Evolutionary conservation across 148 eudicot genomes (phyloP), one percentile per base, ranked within the genome.

Genomic region (Suaeda aralocaspica): DNA sequence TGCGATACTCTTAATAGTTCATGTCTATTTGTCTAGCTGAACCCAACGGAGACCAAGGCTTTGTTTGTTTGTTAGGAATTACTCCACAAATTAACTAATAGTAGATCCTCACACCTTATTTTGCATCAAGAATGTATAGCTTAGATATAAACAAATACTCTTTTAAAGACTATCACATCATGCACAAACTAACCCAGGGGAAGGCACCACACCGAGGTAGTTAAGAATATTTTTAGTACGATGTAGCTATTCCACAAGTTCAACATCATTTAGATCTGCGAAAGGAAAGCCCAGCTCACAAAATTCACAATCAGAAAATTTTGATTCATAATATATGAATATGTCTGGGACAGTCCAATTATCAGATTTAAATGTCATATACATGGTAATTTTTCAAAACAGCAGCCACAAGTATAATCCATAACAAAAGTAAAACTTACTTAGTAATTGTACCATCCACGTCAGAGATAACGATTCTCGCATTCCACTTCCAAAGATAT

Each of bases 401-500:
- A 31, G 19, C 12, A 9, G 30, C 44, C 46, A 15, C 15, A 45
- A 64, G 16, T 12, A 50, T 41, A 76, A 16, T 64, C 11, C 41
- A 71, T 51, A 53, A 71, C 26, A 31, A 68, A n/a, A 41, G 66
- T 52, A 64, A 41, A 36, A 34, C 87, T 81, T 84, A 94, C 99
- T 85, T 94, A 67, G 99, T 94, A 39, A 94, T 94, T 30, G 99
- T 94, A 53, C 99, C 99, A 77, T 94, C 99, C 63, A 94, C 99
- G 71, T 94, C 99, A 57, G 99, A 94, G 71, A 94, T 94, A 34
- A 94, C 99, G 61, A 94, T 94, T 60, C 90, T 72, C 51, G 99
- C 83, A 80, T 94, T 94, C 91, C 91, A 94, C 90, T 89, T 91
- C 99, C 99, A 94, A 85, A 94, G 77, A 86, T 91, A 94, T 50